Evolutionary conservation across 2,329 filamentous ascomycete species (phyloP).

Genomic region (Fusarium brevicatenulatum): DNA sequence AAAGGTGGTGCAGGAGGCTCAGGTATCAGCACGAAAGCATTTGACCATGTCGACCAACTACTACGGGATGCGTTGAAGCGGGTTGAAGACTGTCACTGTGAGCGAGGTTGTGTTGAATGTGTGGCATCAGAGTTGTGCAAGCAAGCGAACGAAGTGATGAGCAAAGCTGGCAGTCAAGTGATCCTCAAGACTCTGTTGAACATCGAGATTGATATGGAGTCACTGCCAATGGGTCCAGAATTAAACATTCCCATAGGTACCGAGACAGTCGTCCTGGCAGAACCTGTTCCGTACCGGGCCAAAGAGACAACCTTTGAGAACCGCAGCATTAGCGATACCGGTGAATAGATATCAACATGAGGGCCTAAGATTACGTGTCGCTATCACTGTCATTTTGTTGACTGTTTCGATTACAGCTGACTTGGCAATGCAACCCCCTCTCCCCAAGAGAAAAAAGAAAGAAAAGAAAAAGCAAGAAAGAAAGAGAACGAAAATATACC

Average conservation of each 20-base stretch:
- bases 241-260: constrained; percentile 74
- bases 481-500: neutral
- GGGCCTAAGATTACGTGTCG: neutral
- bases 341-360: neutral
- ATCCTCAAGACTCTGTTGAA: constrained; percentile 81
- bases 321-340: neutral
- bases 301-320: constrained; percentile 21
- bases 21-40: constrained; percentile 91
- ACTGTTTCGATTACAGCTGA: neutral
- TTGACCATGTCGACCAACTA: constrained; percentile 87
- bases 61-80: constrained; percentile 79
- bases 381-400: neutral
- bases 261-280: constrained; percentile 83
- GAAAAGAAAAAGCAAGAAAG: too few species aligned
- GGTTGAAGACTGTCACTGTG: constrained; percentile 79
- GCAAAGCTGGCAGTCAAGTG: constrained; percentile 86
- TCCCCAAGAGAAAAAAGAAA: too few species aligned
- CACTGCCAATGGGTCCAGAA: constrained; percentile 87
- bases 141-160: constrained; percentile 91
- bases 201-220: constrained; percentile 81
- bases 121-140: constrained; percentile 87
- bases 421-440: neutral
- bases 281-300: constrained; percentile 66
- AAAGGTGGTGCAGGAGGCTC: constrained; percentile 86
- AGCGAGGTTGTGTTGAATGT: constrained; percentile 88